These are phyloP conservation scores for Candida sanyaensis DNA, from an alignment of 1,139 yeast species.

Conservation along the genomic window DNA sequence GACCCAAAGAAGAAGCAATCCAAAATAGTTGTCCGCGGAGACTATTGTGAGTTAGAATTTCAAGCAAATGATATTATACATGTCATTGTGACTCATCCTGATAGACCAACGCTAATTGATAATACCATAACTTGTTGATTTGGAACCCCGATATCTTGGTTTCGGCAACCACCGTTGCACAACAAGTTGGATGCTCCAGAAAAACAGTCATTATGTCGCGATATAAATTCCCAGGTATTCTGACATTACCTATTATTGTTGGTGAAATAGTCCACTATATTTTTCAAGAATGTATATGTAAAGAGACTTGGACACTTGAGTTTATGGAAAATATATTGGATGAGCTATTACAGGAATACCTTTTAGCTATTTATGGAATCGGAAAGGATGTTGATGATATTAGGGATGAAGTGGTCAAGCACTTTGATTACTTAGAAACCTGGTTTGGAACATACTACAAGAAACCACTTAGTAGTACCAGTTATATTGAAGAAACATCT, in stretches of 20 bases:
- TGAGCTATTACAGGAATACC: conserved; percentile 38
- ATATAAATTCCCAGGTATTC: conserved; percentile 56
- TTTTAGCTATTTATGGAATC: conserved; percentile 59
- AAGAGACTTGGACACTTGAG: conserved; percentile 41
- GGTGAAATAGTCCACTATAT: conserved; percentile 82
- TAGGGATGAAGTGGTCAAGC: conserved; percentile 44
- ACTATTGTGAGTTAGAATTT: conserved; percentile 48
- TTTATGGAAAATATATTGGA: conserved; percentile 50
- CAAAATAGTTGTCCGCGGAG: conserved; percentile 49
- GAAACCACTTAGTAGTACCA: conserved; percentile 20
- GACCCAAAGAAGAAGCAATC: conserved; percentile 30
- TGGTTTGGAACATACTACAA: conserved; percentile 62
- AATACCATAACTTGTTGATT: conserved; percentile 63
- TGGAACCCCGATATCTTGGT: conserved; percentile 83
- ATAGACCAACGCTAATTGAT: conserved; percentile 48
- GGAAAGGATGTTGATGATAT: conserved; percentile 49
- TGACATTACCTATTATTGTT: conserved; percentile 60
- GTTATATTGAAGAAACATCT: conserved; percentile 40
- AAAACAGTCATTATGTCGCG: conserved; percentile 63
- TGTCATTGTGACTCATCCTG: conserved; percentile 49
- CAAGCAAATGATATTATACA: conserved; percentile 59
- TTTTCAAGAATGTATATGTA: conserved; percentile 65
- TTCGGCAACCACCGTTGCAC: conserved; percentile 81
- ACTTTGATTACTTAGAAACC: conserved; percentile 56
- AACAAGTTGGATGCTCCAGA: conserved; percentile 71